phyloP scores from a whole-genome alignment of 1,284 basidiomycete species.

The Bondarzewia mesenterica region DNA sequence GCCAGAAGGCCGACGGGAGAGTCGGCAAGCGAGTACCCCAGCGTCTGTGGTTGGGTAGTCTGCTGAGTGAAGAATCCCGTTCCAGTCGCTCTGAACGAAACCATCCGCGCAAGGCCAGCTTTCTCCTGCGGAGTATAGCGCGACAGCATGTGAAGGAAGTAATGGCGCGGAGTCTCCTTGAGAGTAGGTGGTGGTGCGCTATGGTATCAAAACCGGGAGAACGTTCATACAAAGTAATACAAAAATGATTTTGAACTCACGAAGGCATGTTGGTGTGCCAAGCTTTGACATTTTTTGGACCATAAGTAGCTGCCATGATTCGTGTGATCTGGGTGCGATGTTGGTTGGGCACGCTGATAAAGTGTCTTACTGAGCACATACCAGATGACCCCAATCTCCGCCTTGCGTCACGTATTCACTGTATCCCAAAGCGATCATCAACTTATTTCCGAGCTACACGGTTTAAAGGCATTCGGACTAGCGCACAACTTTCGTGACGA shows the following conservation, averaged over 20 bases:
- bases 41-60: slow-evolving; percentile 29
- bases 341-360: neutral
- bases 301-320: slow-evolving; percentile 21
- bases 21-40: slow-evolving; percentile 41
- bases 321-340: slow-evolving; percentile 28
- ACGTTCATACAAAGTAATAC: neutral
- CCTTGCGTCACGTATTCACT: slow-evolving; percentile 40
- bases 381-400: slow-evolving; percentile 37
- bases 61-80: slow-evolving; percentile 23
- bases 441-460: slow-evolving; percentile 22
- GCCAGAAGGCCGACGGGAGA: slow-evolving; percentile 51
- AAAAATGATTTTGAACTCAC: slow-evolving; percentile 13
- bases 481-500: neutral
- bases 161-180: slow-evolving; percentile 19
- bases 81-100: slow-evolving; percentile 17
- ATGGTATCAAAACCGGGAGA: neutral
- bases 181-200: slow-evolving; percentile 14
- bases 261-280: slow-evolving; percentile 28
- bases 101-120: slow-evolving; percentile 16
- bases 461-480: neutral
- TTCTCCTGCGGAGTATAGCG: slow-evolving; percentile 18
- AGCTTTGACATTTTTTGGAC: slow-evolving; percentile 24
- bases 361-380: too few relatives aligned
- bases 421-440: slow-evolving; percentile 40
- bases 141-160: slow-evolving; percentile 17